Evolutionary conservation across 202 grass and related monocot species (phyloP).

Genomic region (Panicum hallii): DNA sequence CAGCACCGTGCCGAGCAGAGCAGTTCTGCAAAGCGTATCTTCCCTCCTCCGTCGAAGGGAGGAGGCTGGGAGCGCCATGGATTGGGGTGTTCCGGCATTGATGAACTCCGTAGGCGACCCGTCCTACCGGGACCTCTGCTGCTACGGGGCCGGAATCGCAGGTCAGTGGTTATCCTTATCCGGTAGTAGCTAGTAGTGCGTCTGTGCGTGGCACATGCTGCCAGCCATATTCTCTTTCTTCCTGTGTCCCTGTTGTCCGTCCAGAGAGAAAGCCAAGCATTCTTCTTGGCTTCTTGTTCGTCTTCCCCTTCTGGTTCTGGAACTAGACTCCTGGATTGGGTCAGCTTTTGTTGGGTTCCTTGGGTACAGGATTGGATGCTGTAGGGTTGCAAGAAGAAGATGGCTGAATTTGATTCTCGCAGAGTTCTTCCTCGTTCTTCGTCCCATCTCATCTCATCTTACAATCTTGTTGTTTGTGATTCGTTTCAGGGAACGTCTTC

Average conservation of each 20-base stretch:
- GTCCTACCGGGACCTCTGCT: slow-evolving; percentile 60
- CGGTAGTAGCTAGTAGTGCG: background rate
- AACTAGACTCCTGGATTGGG: background rate
- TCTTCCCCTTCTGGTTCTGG: background rate
- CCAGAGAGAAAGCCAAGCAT: background rate
- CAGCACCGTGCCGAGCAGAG: background rate
- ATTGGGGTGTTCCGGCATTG: slow-evolving; percentile 16
- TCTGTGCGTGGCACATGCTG: background rate
- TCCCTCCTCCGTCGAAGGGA: background rate
- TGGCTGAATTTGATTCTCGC: background rate
- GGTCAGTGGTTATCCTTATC: slow-evolving; percentile 35
- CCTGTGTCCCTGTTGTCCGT: background rate
- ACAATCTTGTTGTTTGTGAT: background rate
- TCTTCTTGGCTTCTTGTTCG: background rate
- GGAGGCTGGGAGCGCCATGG: background rate
- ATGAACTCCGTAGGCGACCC: slow-evolving; percentile 18
- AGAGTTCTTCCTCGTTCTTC: background rate
- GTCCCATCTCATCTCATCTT: background rate
- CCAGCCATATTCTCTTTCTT: background rate
- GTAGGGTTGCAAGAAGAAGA: background rate
- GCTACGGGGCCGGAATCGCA: slow-evolving; percentile 79
- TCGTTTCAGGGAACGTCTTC: slow-evolving; percentile 81
- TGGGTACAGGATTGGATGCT: background rate
- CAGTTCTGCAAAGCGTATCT: background rate
- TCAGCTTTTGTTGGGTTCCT: background rate